phyloP scores from a whole-genome alignment of 2,329 filamentous ascomycete genomes.

The Penicillium sp. region DNA sequence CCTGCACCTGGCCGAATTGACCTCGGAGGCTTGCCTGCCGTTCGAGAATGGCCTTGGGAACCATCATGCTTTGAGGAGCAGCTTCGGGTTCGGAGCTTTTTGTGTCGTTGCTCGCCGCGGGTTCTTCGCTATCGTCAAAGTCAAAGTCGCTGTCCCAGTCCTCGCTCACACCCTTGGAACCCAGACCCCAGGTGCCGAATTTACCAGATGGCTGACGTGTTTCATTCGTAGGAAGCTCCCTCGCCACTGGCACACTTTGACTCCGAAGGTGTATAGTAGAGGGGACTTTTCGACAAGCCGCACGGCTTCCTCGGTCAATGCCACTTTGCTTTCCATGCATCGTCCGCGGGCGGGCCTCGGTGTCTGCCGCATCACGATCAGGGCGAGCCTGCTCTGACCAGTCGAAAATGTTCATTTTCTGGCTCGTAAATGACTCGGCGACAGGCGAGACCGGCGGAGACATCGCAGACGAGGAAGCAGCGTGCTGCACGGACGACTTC shows the following conservation, averaged over 20 bases:
- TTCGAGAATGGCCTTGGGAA: slow-evolving; percentile 64
- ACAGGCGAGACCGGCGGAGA: slow-evolving; percentile 3
- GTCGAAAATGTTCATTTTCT: slow-evolving; percentile 62
- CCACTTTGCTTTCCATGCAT: slow-evolving; percentile 65
- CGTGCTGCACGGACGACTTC: slow-evolving; percentile 4
- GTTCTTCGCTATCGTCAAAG: slow-evolving; percentile 58
- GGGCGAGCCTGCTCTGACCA: slow-evolving; percentile 63
- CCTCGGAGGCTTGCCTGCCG: slow-evolving; percentile 66
- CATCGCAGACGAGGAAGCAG: slow-evolving; percentile 4
- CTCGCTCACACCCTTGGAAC: slow-evolving; percentile 66
- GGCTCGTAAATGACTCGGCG: slow-evolving; percentile 37
- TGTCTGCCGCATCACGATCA: slow-evolving; percentile 55
- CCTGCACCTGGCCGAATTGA: slow-evolving; percentile 65
- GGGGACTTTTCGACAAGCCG: slow-evolving; percentile 58
- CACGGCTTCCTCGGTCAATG: slow-evolving; percentile 58
- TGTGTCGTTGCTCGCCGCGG: slow-evolving; percentile 46
- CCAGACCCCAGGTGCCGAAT: slow-evolving; percentile 68
- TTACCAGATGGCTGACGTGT: slow-evolving; percentile 56
- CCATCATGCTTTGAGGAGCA: slow-evolving; percentile 44
- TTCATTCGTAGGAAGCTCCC: slow-evolving; percentile 54
- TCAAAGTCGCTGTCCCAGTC: slow-evolving; percentile 72
- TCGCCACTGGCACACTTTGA: slow-evolving; percentile 64
- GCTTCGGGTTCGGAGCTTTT: slow-evolving; percentile 25
- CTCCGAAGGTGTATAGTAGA: slow-evolving; percentile 65
- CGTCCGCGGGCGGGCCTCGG: slow-evolving; percentile 60